Percentiles rank a stretch among this genome's conserved stretches.
Conservation (phyloP, 2,329 filamentous ascomycete genomes). For the Ilyonectria sp. region DNA sequence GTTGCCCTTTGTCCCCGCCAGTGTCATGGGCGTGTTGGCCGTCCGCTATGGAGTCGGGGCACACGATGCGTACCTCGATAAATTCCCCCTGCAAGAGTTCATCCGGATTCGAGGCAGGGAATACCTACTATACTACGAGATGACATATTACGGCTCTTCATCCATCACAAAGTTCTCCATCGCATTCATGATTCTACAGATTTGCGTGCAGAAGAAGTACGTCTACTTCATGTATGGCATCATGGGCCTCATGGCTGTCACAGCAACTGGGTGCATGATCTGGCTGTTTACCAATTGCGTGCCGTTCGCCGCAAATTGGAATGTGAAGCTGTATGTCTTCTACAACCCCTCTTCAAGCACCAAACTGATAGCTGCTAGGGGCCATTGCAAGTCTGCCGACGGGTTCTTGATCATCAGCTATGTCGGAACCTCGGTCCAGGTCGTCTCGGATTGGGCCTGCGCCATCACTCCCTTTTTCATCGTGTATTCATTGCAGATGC, state of each 20-base stretch:
- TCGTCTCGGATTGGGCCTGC: constrained; percentile 48
- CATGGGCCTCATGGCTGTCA: constrained; percentile 26
- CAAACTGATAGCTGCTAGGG: constrained; percentile 5
- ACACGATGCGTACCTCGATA: constrained; percentile 21
- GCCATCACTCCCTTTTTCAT: constrained; percentile 51
- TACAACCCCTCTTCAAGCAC: background rate
- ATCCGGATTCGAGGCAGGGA: constrained; percentile 31
- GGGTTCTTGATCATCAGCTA: constrained; percentile 34
- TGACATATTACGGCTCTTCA: constrained; percentile 31
- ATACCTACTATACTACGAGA: constrained; percentile 30
- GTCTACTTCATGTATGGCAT: constrained; percentile 31
- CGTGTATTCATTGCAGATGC: constrained; percentile 46
- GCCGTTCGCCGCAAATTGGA: constrained; percentile 32
- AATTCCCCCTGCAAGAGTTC: constrained; percentile 22
- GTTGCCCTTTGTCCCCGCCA: constrained; percentile 32
- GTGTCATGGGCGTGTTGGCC: constrained; percentile 22
- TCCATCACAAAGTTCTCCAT: constrained; percentile 35
- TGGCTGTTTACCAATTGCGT: constrained; percentile 35
- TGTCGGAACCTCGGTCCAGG: constrained; percentile 39
- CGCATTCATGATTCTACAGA: constrained; percentile 34
- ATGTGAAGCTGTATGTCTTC: constrained; percentile 17
- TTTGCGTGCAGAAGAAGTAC: constrained; percentile 32
- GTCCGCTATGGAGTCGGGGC: constrained; percentile 33
- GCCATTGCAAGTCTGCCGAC: constrained; percentile 27
- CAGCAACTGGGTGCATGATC: constrained; percentile 13